phyloP scores from a whole-genome alignment of 257 asterid species.

The Dorcoceras hygrometricum region DNA sequence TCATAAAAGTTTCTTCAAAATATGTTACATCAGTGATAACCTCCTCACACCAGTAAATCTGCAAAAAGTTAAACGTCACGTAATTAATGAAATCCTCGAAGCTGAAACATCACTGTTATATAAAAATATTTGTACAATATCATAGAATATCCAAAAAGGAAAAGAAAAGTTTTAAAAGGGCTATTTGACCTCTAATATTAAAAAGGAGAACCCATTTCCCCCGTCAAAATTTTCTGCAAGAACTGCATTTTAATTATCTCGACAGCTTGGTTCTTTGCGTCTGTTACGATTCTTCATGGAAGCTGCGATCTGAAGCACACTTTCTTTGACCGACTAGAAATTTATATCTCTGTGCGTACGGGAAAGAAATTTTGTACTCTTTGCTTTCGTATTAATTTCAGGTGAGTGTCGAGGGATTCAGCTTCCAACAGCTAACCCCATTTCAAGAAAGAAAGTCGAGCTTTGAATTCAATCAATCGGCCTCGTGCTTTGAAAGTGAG shows the following conservation, averaged over 20 bases:
- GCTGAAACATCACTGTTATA: too few relatives aligned
- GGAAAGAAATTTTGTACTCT: slow-evolving; percentile 2
- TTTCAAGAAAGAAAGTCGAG: slow-evolving; percentile 16
- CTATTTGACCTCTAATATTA: too few relatives aligned
- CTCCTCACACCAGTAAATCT: too few relatives aligned
- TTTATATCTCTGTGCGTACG: background rate
- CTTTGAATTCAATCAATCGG: slow-evolving; percentile 52
- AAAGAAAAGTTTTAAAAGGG: too few relatives aligned
- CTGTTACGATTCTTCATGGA: slow-evolving; percentile 33
- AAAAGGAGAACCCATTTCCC: background rate
- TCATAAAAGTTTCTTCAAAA: too few relatives aligned
- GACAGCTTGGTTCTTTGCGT: background rate
- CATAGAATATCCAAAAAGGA: too few relatives aligned
- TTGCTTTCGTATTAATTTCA: background rate
- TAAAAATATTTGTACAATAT: too few relatives aligned
- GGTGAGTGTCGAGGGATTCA: background rate
- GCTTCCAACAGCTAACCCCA: background rate
- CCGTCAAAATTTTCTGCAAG: background rate
- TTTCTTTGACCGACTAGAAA: slow-evolving; percentile 49
- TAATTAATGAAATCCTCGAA: too few relatives aligned
- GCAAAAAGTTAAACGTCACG: too few relatives aligned
- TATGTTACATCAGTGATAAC: too few relatives aligned
- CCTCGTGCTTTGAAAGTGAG: slow-evolving; percentile 40
- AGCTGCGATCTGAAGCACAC: slow-evolving; percentile 42
- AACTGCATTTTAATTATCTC: background rate